Conservation (phyloP, 75 land plant species). For the Ceratopteris richardii region DNA sequence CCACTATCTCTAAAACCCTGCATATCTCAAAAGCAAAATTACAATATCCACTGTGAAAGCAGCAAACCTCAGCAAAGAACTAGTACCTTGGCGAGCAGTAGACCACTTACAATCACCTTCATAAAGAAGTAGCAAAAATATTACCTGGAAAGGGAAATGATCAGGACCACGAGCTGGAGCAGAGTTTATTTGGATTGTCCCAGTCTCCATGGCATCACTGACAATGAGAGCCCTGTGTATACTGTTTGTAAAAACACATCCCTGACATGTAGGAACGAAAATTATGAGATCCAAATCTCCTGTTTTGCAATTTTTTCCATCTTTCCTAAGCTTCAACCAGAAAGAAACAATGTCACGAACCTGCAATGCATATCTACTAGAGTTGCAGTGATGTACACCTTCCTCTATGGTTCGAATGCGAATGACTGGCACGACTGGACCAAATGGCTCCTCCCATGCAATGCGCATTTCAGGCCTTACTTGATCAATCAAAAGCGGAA, state of each 20-base stretch:
- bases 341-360: slow-evolving; percentile 3
- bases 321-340: not conserved
- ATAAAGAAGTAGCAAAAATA: not conserved
- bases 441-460: slow-evolving; percentile 38
- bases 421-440: slow-evolving; percentile 28
- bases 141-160: slow-evolving; percentile 34
- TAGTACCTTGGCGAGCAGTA: not conserved
- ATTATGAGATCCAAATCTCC: not conserved
- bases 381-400: slow-evolving; percentile 33
- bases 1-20: slow-evolving; percentile 30
- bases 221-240: slow-evolving; percentile 29
- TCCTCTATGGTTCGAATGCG: slow-evolving; percentile 29
- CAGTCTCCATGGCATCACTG: slow-evolving; percentile 34
- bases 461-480: slow-evolving; percentile 34
- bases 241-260: slow-evolving; percentile 28
- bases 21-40: not conserved
- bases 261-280: slow-evolving; percentile 8
- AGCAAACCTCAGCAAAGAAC: not conserved
- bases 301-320: no score
- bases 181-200: slow-evolving; percentile 32
- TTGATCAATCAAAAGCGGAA: slow-evolving; percentile 31
- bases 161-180: slow-evolving; percentile 38
- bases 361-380: slow-evolving; percentile 31
- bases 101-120: not conserved
- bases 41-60: not conserved